Percentiles rank a stretch among this genome's conserved stretches.
These are phyloP conservation scores for Perkinsus olseni DNA, from an alignment of 169 alveolate genomes.

Conservation along the genomic window DNA sequence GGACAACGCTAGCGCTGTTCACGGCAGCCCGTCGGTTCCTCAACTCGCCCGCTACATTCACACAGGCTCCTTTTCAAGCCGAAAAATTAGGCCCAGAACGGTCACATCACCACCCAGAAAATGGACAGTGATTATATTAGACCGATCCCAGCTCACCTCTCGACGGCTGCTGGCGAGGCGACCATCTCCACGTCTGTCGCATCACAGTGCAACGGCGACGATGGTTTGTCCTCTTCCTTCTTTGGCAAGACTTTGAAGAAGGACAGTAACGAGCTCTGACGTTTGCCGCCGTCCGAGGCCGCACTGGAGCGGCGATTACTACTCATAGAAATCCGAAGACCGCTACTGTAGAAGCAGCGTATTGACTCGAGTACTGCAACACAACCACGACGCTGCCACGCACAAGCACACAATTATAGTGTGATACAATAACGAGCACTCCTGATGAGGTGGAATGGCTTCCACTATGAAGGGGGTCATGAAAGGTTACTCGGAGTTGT, in stretches of 20 bases:
- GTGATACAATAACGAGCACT: background rate
- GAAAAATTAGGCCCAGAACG: background rate
- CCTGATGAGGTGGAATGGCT: background rate
- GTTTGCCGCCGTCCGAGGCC: background rate
- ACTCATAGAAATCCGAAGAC: background rate
- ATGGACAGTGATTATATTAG: background rate
- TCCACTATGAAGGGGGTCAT: background rate
- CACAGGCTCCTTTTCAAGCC: background rate
- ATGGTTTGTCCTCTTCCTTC: background rate
- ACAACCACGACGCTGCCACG: background rate
- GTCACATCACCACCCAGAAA: background rate
- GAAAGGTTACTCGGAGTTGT: background rate
- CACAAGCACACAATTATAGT: background rate
- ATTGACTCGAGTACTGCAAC: background rate
- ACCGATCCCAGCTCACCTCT: background rate
- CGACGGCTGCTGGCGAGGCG: background rate
- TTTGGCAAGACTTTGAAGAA: slow-evolving; percentile 5
- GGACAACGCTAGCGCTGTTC: background rate
- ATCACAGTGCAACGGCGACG: background rate
- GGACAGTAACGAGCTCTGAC: slow-evolving; percentile 28
- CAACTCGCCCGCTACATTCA: too few relatives aligned
- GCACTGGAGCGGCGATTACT: background rate
- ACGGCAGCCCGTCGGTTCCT: too few relatives aligned
- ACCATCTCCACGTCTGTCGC: slow-evolving; percentile 17
- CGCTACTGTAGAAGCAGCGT: background rate